Conservation (phyloP, 1,284 basidiomycete species). For the Pterulicium gracile region DNA sequence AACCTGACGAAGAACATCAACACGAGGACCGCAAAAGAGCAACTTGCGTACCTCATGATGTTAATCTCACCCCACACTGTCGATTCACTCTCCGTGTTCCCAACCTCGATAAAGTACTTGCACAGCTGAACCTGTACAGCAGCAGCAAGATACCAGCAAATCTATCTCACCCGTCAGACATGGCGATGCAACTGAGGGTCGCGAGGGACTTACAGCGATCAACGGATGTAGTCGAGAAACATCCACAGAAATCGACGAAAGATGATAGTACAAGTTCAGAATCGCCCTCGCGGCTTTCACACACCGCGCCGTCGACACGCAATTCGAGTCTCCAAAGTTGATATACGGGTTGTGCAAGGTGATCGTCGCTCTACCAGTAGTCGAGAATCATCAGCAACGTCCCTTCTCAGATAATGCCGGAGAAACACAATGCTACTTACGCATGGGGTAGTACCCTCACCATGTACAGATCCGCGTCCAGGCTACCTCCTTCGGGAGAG, state of each 20-base stretch:
- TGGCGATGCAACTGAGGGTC: slow-evolving; percentile 7
- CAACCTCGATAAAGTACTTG: slow-evolving; percentile 71
- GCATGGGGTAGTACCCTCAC: slow-evolving; percentile 75
- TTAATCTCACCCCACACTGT: slow-evolving; percentile 80
- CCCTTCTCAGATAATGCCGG: slow-evolving; percentile 4
- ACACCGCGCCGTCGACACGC: slow-evolving; percentile 59
- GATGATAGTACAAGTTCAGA: slow-evolving; percentile 57
- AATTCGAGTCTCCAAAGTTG: slow-evolving; percentile 54
- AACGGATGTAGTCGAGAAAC: slow-evolving; percentile 72
- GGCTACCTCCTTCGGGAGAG: slow-evolving; percentile 35
- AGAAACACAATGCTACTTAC: slow-evolving; percentile 31
- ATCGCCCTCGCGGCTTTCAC: slow-evolving; percentile 63
- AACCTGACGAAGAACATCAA: slow-evolving; percentile 31
- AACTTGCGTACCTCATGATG: slow-evolving; percentile 44
- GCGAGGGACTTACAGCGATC: slow-evolving; percentile 45
- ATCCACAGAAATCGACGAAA: slow-evolving; percentile 68
- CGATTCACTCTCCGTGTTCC: slow-evolving; percentile 57
- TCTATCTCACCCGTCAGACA: slow-evolving; percentile 31
- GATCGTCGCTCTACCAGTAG: slow-evolving; percentile 54
- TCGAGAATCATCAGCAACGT: no score
- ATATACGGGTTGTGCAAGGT: slow-evolving; percentile 75
- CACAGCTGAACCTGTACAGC: slow-evolving; percentile 76
- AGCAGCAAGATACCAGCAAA: slow-evolving; percentile 81
- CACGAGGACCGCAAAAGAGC: slow-evolving; percentile 8
- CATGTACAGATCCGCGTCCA: slow-evolving; percentile 77